Conservation (phyloP, 257 asterid genomes). For the Penstemon davidsonii region DNA sequence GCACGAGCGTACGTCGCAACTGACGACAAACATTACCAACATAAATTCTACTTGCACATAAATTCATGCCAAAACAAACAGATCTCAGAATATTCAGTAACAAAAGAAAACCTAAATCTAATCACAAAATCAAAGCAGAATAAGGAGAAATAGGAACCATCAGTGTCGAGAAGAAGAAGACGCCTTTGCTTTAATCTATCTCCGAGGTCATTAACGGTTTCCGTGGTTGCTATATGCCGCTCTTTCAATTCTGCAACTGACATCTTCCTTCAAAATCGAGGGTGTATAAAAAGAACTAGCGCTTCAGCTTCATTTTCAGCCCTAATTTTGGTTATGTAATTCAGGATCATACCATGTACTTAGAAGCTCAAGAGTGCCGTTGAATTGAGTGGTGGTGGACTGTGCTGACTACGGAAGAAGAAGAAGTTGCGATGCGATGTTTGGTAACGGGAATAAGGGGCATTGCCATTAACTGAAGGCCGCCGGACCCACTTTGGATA, state of each 20-base stretch:
- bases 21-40: conserved; percentile 27
- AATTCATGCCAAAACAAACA: conserved; percentile 25
- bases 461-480: neutral
- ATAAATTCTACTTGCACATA: neutral
- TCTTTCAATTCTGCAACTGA: conserved; percentile 86
- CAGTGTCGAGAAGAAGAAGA: conserved; percentile 80
- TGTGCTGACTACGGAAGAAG: neutral
- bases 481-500: no score
- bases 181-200: conserved; percentile 76
- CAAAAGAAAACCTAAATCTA: conserved; percentile 1
- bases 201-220: conserved; percentile 67
- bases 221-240: conserved; percentile 87
- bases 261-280: conserved; percentile 38
- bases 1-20: conserved; percentile 81
- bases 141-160: conserved; percentile 43
- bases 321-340: conserved; percentile 15
- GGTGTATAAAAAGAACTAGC: neutral
- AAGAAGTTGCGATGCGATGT: neutral
- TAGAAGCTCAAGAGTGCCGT: neutral
- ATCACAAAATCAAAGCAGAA: neutral
- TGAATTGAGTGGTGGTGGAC: no score
- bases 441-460: neutral
- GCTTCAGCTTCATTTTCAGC: conserved; percentile 31
- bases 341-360: neutral
- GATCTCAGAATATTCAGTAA: conserved; percentile 33